Percentiles rank a stretch among this genome's conserved stretches.
Evolutionary conservation across 139 green algal genomes (phyloP).

Genomic region (Monoraphidium neglectum): DNA sequence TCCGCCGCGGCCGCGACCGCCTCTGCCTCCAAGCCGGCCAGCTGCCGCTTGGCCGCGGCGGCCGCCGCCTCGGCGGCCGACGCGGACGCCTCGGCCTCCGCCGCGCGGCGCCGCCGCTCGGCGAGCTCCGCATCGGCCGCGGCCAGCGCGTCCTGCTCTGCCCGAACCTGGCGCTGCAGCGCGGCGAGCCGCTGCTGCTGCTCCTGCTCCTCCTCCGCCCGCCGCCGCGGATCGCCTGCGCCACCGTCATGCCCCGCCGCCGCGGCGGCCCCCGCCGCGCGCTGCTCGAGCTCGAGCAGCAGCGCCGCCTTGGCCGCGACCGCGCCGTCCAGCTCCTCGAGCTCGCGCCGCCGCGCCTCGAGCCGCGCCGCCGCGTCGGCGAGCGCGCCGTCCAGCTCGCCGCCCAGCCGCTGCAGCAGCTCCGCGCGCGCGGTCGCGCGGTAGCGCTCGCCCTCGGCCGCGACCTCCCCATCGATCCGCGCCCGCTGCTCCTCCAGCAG

Average conservation of each 20-base stretch:
- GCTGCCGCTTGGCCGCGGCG: slow-evolving; percentile 1
- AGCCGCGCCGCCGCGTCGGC: slow-evolving; percentile 1
- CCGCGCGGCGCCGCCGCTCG: slow-evolving; percentile 1
- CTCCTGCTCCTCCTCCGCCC: slow-evolving; percentile 20
- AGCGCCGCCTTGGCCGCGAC: slow-evolving; percentile 31
- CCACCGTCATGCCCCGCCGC: background rate
- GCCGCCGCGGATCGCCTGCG: background rate
- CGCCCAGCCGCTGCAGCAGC: background rate
- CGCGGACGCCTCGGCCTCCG: slow-evolving; percentile 25
- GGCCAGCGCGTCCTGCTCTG: slow-evolving; percentile 17
- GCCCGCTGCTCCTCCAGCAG: background rate
- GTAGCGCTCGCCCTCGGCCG: slow-evolving; percentile 7
- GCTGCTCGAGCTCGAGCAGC: slow-evolving; percentile 29
- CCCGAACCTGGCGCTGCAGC: slow-evolving; percentile 35
- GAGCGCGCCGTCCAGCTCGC: background rate
- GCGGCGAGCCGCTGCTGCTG: slow-evolving; percentile 26
- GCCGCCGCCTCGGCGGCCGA: slow-evolving; percentile 6
- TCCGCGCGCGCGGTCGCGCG: slow-evolving; percentile 3
- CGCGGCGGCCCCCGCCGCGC: background rate
- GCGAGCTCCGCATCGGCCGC: slow-evolving; percentile 7
- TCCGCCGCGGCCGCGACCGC: background rate
- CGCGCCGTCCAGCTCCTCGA: slow-evolving; percentile 17
- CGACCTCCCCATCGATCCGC: slow-evolving; percentile 15
- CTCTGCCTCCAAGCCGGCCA: slow-evolving; percentile 16
- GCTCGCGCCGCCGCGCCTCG: slow-evolving; percentile 18